phyloP scores from a whole-genome alignment of 306 rosid species.

The Chamaecrista fasciculata region DNA sequence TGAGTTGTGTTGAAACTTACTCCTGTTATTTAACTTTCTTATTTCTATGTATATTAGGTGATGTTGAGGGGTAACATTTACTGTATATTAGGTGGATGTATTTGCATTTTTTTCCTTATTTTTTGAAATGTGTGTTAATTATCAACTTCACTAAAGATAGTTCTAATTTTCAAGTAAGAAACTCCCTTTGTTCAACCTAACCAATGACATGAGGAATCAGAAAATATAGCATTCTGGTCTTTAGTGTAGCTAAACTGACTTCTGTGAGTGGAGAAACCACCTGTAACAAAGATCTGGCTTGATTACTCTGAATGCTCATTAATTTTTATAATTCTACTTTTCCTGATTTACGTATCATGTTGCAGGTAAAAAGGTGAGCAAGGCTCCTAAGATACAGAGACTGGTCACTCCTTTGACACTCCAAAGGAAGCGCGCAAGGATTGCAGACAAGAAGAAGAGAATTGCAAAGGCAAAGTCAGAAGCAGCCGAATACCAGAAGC shows the following conservation, averaged over 20 bases:
- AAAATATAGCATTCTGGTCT: neutral
- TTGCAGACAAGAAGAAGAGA: constrained; percentile 43
- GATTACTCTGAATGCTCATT: neutral
- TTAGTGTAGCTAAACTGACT: neutral
- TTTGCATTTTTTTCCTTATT: neutral
- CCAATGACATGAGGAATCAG: too few relatives aligned
- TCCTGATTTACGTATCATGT: neutral
- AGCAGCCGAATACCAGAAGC: constrained; percentile 42
- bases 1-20: too few relatives aligned
- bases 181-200: neutral
- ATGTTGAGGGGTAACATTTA: neutral
- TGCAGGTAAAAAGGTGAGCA: constrained; percentile 41
- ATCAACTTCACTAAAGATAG: neutral
- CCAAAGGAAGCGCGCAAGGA: constrained; percentile 38
- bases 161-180: neutral
- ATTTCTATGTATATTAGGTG: neutral
- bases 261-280: neutral
- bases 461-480: constrained; percentile 41
- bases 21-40: neutral
- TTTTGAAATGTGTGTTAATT: neutral
- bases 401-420: constrained; percentile 33
- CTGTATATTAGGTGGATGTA: neutral
- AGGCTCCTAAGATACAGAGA: constrained; percentile 34
- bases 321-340: neutral
- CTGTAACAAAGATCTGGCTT: neutral